phyloP scores from a whole-genome alignment of 2,329 filamentous ascomycete species.

The Ceratocystis diversiconidia region DNA sequence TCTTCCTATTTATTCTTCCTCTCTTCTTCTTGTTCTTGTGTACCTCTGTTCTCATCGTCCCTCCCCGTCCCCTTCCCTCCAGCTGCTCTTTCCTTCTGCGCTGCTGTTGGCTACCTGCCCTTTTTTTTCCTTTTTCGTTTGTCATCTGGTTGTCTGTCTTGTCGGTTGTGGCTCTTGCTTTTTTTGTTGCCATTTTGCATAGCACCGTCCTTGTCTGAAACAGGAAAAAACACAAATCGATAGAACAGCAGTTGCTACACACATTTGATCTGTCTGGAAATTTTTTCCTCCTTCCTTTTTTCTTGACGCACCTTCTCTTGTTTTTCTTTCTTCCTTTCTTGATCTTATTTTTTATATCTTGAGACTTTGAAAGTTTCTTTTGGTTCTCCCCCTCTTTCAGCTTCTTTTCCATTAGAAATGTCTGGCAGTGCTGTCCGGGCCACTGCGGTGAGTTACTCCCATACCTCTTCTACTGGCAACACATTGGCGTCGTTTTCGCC shows the following conservation, averaged over 20 bases:
- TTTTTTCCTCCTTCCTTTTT: conserved; percentile 7
- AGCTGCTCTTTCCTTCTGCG: neutral
- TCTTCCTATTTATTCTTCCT: conserved; percentile 4
- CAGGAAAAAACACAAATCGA: neutral
- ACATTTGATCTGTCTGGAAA: neutral
- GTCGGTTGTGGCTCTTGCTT: neutral
- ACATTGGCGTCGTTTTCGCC: neutral
- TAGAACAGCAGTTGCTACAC: neutral
- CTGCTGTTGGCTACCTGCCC: neutral
- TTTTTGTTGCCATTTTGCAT: neutral
- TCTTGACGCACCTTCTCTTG: neutral
- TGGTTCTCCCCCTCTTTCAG: conserved; percentile 7
- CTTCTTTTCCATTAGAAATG: conserved; percentile 12
- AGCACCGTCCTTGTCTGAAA: neutral
- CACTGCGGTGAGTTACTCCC: neutral
- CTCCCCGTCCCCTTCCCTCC: neutral
- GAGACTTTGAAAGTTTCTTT: conserved; percentile 9
- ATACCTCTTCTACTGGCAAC: neutral
- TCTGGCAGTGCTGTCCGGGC: conserved; percentile 12
- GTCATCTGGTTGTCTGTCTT: neutral
- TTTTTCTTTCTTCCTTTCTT: conserved; percentile 9
- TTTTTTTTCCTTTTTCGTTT: neutral
- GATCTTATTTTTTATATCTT: neutral
- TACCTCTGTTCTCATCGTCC: neutral
- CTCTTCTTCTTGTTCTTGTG: neutral